Conservation (phyloP, 2,329 filamentous ascomycete species). For the Gremmenia infestans region DNA sequence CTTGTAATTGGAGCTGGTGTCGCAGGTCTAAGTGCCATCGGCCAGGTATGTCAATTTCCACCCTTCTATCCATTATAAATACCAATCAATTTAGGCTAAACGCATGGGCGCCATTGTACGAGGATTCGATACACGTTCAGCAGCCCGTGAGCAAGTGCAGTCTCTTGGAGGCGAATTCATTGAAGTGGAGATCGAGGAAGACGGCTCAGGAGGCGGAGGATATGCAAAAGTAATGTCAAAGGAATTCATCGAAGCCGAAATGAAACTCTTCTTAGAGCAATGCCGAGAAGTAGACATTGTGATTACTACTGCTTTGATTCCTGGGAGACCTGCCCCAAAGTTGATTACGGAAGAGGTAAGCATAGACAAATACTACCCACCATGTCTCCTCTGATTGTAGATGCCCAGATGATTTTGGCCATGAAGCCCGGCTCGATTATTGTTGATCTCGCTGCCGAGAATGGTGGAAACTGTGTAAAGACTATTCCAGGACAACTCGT, state of each 20-base stretch:
- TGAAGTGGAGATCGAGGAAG: slow-evolving; percentile 79
- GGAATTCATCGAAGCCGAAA: slow-evolving; percentile 87
- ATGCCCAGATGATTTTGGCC: slow-evolving; percentile 48
- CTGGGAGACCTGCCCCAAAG: slow-evolving; percentile 75
- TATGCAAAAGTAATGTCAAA: slow-evolving; percentile 95
- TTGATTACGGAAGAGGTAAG: slow-evolving; percentile 67
- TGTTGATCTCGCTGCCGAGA: slow-evolving; percentile 83
- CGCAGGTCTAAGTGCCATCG: slow-evolving; percentile 82
- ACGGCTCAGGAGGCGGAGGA: slow-evolving; percentile 77
- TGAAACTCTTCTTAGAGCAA: slow-evolving; percentile 87
- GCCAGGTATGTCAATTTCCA: slow-evolving; percentile 47
- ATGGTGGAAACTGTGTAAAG: slow-evolving; percentile 81
- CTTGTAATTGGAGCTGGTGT: slow-evolving; percentile 88
- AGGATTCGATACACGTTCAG: slow-evolving; percentile 87
- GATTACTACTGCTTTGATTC: slow-evolving; percentile 88
- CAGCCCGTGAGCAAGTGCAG: slow-evolving; percentile 82
- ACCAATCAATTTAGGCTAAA: slow-evolving; percentile 47
- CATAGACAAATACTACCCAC: slow-evolving; percentile 43
- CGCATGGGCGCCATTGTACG: slow-evolving; percentile 85
- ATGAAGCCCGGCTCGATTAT: slow-evolving; percentile 90
- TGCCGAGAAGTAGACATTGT: slow-evolving; percentile 86
- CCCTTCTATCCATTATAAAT: slow-evolving; percentile 7
- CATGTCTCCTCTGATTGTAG: slow-evolving; percentile 14
- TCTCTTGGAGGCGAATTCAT: slow-evolving; percentile 87
- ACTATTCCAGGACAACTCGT: slow-evolving; percentile 69